phyloP scores from a whole-genome alignment of 805 yeast species.

The Metschnikowia continentalis region DNA sequence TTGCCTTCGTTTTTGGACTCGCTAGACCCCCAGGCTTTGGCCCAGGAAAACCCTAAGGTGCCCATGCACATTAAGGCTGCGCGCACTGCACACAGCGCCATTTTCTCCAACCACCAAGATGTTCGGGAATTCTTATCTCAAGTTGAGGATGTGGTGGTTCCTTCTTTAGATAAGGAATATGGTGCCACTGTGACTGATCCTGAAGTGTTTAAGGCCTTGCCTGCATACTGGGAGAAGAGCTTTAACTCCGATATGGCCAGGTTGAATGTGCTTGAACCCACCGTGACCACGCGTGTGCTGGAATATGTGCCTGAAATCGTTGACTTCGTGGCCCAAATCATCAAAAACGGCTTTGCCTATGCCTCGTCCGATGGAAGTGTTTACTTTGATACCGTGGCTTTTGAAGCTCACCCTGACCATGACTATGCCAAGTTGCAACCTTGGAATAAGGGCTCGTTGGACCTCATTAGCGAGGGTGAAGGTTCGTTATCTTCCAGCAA shows the following conservation, averaged over 20 bases:
- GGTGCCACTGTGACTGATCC: slow-evolving; percentile 85
- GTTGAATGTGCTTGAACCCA: slow-evolving; percentile 80
- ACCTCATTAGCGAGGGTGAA: slow-evolving; percentile 89
- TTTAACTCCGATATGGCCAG: slow-evolving; percentile 81
- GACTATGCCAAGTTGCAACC: slow-evolving; percentile 95
- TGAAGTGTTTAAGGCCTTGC: slow-evolving; percentile 70
- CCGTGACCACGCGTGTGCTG: slow-evolving; percentile 87
- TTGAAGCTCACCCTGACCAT: slow-evolving; percentile 69
- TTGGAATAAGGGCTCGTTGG: slow-evolving; percentile 90
- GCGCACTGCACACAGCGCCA: slow-evolving; percentile 45
- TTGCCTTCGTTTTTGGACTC: slow-evolving; percentile 50
- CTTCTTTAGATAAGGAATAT: slow-evolving; percentile 61
- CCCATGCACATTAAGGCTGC: slow-evolving; percentile 78
- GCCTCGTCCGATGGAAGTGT: slow-evolving; percentile 85
- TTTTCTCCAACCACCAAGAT: slow-evolving; percentile 17
- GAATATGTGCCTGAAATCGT: slow-evolving; percentile 94
- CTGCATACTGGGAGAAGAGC: slow-evolving; percentile 85
- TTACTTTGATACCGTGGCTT: slow-evolving; percentile 85
- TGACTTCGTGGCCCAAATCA: slow-evolving; percentile 68
- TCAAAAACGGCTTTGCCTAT: slow-evolving; percentile 80
- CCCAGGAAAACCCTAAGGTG: slow-evolving; percentile 69
- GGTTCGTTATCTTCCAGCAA: slow-evolving; percentile 62
- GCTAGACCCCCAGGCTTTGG: slow-evolving; percentile 48
- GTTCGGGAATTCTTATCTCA: slow-evolving; percentile 30
- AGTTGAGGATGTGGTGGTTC: slow-evolving; percentile 75